Conservation (phyloP, 202 grass and related monocot species). For the Carex arenaria region DNA sequence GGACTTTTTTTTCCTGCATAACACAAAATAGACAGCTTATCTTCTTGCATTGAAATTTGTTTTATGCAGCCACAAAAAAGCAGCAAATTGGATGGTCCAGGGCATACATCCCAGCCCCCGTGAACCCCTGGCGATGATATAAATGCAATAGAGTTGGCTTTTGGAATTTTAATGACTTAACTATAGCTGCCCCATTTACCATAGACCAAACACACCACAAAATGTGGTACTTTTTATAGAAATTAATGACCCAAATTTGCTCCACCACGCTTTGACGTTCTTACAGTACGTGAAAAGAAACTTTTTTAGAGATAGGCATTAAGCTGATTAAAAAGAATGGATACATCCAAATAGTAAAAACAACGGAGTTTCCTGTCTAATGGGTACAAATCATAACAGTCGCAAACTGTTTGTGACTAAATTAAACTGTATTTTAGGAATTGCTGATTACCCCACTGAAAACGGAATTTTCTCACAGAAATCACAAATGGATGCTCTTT, state of each 20-base stretch:
- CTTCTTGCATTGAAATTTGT: background rate
- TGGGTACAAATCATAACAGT: background rate
- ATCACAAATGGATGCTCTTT: no score
- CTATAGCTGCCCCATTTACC: background rate
- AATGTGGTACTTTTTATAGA: background rate
- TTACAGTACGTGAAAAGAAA: background rate
- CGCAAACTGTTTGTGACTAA: background rate
- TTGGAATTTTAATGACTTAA: background rate
- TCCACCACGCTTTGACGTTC: background rate
- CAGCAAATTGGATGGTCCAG: background rate
- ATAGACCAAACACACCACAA: background rate
- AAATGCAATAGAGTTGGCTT: background rate
- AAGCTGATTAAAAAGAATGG: background rate
- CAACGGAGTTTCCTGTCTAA: background rate
- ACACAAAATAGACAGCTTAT: background rate
- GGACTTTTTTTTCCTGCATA: background rate
- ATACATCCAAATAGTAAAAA: background rate
- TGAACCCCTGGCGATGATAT: background rate
- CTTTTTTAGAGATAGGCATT: background rate
- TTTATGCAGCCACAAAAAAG: background rate
- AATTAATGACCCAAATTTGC: background rate
- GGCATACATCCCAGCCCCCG: background rate
- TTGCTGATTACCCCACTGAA: no score
- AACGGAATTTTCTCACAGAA: no score
- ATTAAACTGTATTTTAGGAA: no score